These are phyloP conservation scores for Euptelea pleiosperma DNA, from an alignment of 164 flowering plant genomes.

Conservation along the genomic window DNA sequence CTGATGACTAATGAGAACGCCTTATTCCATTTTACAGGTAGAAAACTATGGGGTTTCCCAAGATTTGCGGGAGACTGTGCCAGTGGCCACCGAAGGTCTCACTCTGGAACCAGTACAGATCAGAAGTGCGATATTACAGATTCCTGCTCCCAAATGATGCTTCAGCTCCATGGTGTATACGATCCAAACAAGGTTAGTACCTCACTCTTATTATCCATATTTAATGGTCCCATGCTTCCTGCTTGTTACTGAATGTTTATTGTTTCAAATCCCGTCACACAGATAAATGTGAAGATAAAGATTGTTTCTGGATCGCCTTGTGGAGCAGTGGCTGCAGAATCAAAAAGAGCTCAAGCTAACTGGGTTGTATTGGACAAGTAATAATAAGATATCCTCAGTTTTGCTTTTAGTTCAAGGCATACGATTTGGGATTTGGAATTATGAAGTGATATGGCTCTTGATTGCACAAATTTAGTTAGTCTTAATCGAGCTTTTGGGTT, in stretches of 20 bases:
- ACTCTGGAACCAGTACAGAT: conserved; percentile 54
- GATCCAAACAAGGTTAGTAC: conserved; percentile 80
- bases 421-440: too few species aligned
- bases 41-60: conserved; percentile 85
- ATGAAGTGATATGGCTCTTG: background rate
- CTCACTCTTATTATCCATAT: background rate
- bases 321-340: conserved; percentile 95
- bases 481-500: too few species aligned
- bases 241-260: background rate
- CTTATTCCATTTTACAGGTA: conserved; percentile 43
- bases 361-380: conserved; percentile 99
- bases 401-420: too few species aligned
- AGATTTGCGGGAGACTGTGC: conserved; percentile 97
- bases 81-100: conserved; percentile 61
- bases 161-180: conserved; percentile 91
- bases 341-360: conserved; percentile 65
- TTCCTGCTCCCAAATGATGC: conserved; percentile 96
- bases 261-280: conserved; percentile 9
- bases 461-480: too few species aligned
- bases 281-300: conserved; percentile 90
- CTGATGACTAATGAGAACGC: background rate
- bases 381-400: conserved; percentile 5
- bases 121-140: conserved; percentile 78
- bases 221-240: background rate
- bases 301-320: conserved; percentile 73